phyloP scores from a whole-genome alignment of 805 yeast species.

The Lipomyces mesembrius region DNA sequence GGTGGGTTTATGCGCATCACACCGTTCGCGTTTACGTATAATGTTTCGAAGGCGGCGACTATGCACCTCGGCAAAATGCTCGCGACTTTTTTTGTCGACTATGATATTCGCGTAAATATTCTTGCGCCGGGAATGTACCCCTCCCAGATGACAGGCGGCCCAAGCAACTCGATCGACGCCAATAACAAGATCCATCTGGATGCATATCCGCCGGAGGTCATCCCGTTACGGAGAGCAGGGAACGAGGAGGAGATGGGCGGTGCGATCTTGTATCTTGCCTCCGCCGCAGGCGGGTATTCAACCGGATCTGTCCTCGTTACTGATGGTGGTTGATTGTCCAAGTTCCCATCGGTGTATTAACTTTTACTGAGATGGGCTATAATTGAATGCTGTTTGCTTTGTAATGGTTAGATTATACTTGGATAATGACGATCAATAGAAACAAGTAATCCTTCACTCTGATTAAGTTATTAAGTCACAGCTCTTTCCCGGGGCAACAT shows the following conservation, averaged over 20 bases:
- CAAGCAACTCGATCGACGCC: slow-evolving; percentile 50
- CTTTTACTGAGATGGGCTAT: not conserved
- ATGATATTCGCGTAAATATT: slow-evolving; percentile 61
- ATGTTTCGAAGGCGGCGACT: slow-evolving; percentile 37
- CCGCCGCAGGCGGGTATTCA: slow-evolving; percentile 67
- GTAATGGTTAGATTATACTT: not conserved
- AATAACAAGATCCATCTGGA: slow-evolving; percentile 45
- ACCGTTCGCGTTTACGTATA: slow-evolving; percentile 33
- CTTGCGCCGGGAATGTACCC: slow-evolving; percentile 69
- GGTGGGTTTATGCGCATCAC: slow-evolving; percentile 35
- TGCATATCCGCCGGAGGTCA: slow-evolving; percentile 48
- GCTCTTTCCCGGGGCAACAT: too few relatives aligned
- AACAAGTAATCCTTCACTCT: too few relatives aligned
- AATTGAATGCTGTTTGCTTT: not conserved
- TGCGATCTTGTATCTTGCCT: slow-evolving; percentile 68
- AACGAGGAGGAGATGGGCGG: slow-evolving; percentile 68
- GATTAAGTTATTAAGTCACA: too few relatives aligned
- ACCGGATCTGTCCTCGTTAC: slow-evolving; percentile 69
- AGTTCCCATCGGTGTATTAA: slow-evolving; percentile 31
- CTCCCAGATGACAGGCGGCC: slow-evolving; percentile 56
- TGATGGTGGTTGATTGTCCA: slow-evolving; percentile 64
- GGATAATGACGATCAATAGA: too few relatives aligned
- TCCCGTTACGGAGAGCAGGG: slow-evolving; percentile 69
- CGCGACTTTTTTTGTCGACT: slow-evolving; percentile 32
- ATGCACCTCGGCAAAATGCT: slow-evolving; percentile 37